Evolutionary conservation across 371 early-diverging fungal species (phyloP), one percentile per base, ranked within the genome.

Genomic region (Mortierella polycephala): DNA sequence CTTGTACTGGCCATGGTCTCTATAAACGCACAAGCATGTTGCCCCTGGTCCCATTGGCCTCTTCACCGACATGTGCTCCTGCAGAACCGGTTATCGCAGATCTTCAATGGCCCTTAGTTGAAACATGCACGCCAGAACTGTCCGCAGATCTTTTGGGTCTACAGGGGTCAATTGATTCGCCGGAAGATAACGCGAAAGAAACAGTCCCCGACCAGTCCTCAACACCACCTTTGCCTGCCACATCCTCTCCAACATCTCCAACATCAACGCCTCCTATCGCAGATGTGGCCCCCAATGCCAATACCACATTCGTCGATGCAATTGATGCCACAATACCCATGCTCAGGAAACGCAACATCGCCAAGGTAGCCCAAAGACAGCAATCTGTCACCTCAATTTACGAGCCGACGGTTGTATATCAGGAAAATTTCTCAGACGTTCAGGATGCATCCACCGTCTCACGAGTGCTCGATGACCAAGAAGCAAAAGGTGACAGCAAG

Each of bases 301-400:
- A 30, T 30, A 30, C 30, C 30, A 30, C 30, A 2, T 30, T 4
- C 30, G 30, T 30, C 30, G 4, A 30, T 30, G 30, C 30, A 30
- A 30, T 30, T 30, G 30, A 30, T 30, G 46, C 46, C 46, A 16
- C 60, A 6, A 55, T 50, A 21, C 60, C 72, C 7, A 63, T 77
- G 72, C 59, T 77, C 13, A 55, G 79, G 21, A 77, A 44, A 30
- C 79, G 68, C 8, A 72, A 77, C 44, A 73, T 30, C 44, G 64
- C 49, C 68, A 47, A 20, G 62, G 55, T n/a, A 23, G 30, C 16
- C 18, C 69, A 37, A 60, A 44, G 57, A 49, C 46, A 66, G 64
- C 69, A 56, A 47, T 44, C 53, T 5, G 37, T 55, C 37, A 21
- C 20, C 44, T 18, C 60, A 21, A 52, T 53, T 12, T 14, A 13